Conservation (phyloP, 495 filamentous ascomycete species). For the Penicillium riverlandense region DNA sequence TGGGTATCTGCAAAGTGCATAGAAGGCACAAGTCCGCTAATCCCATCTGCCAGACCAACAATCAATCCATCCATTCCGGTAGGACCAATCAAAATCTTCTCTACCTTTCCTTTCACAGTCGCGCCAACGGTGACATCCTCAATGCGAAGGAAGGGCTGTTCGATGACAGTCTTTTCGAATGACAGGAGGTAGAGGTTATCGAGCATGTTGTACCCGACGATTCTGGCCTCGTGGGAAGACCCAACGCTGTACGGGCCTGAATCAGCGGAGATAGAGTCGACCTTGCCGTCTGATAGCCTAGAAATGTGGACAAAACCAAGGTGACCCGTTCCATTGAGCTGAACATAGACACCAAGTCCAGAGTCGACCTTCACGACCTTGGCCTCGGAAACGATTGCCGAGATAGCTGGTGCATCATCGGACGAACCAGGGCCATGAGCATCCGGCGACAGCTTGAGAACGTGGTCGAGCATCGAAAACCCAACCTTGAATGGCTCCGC, state of each 20-base stretch:
- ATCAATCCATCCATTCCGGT: conserved; percentile 71
- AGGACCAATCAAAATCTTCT: conserved; percentile 70
- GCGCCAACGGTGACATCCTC: conserved; percentile 82
- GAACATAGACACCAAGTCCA: conserved; percentile 70
- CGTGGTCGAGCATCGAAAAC: conserved; percentile 77
- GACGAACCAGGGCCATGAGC: conserved; percentile 33
- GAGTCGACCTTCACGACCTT: conserved; percentile 72
- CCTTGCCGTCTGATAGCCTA: conserved; percentile 73
- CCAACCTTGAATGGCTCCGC: conserved; percentile 75
- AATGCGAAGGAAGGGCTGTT: conserved; percentile 80
- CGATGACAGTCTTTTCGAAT: conserved; percentile 69
- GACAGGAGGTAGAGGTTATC: conserved; percentile 85
- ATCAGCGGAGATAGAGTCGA: conserved; percentile 70
- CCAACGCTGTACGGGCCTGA: conserved; percentile 70
- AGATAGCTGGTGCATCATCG: conserved; percentile 58
- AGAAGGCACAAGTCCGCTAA: conserved; percentile 78
- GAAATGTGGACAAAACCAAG: conserved; percentile 92
- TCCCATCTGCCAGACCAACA: conserved; percentile 75
- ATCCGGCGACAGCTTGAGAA: conserved; percentile 57
- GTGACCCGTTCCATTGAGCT: conserved; percentile 66
- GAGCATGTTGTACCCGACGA: conserved; percentile 78
- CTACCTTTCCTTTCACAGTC: conserved; percentile 74
- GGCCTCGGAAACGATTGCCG: conserved; percentile 65
- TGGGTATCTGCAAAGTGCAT: conserved; percentile 82
- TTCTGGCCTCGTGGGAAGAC: conserved; percentile 68